These are phyloP conservation scores for Starmerella sirachaensis DNA, from an alignment of 805 yeast genomes.

Conservation along the genomic window DNA sequence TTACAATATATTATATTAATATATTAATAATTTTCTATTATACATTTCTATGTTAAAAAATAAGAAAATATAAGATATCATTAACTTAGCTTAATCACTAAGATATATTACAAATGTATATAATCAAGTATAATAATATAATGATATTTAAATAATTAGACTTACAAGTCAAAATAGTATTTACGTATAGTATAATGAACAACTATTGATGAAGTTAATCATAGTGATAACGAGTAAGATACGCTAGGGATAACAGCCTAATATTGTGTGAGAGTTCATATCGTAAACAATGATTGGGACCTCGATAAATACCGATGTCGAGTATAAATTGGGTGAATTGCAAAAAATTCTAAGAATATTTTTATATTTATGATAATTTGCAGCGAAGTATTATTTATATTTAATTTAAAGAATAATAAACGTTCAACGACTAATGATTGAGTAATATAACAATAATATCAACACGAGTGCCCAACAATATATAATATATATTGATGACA, in stretches of 20 bases:
- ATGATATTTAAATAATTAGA: background rate
- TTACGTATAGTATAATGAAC: background rate
- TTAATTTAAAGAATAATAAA: background rate
- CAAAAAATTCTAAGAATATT: background rate
- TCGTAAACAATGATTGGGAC: constrained; percentile 1
- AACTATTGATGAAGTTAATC: constrained; percentile 1
- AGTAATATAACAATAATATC: constrained; percentile 1
- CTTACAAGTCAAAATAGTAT: background rate
- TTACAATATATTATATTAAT: background rate
- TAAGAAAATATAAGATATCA: background rate
- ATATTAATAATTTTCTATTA: background rate
- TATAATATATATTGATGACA: background rate
- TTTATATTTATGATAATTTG: background rate
- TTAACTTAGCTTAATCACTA: background rate
- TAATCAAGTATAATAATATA: background rate
- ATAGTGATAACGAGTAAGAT: constrained; percentile 1
- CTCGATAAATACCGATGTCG: background rate
- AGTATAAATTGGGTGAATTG: constrained; percentile 1
- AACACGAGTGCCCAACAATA: constrained; percentile 1
- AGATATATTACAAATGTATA: background rate
- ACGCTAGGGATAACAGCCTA: constrained; percentile 1
- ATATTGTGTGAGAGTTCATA: constrained; percentile 1
- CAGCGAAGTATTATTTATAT: constrained; percentile 1
- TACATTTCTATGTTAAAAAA: background rate
- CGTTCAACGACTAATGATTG: constrained; percentile 1